A percentile compares a stretch with the other conserved stretches of the same genome.
Evolutionary conservation across 2,329 filamentous ascomycete species (phyloP).

Genomic region (Aspergillus udagawae): DNA sequence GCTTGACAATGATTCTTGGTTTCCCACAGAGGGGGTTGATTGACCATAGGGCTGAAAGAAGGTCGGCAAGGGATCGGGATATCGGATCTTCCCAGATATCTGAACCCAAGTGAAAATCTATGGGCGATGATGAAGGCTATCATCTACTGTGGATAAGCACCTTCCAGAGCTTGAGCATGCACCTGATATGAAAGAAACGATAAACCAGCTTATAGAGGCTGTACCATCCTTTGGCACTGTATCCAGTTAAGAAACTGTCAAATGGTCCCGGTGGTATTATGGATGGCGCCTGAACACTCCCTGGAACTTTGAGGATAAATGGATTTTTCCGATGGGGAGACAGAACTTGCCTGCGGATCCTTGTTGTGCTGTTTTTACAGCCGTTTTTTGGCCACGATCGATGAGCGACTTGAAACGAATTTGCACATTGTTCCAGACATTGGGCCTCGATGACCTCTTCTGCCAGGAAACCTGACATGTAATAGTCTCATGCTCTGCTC

Average conservation of each 20-base stretch:
- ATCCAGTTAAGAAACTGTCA: background rate
- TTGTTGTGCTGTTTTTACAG: background rate
- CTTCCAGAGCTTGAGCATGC: background rate
- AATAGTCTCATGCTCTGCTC: background rate
- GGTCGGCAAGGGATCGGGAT: background rate
- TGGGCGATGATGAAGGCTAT: background rate
- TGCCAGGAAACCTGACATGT: too few relatives aligned
- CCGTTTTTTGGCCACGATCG: too few relatives aligned
- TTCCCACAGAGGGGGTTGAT: background rate
- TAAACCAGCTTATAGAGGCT: background rate
- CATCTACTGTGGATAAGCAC: background rate
- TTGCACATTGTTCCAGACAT: too few relatives aligned
- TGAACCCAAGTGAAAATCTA: background rate
- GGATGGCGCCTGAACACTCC: too few relatives aligned
- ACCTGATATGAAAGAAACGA: background rate
- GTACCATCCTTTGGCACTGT: background rate
- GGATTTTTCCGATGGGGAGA: background rate
- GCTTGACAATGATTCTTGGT: background rate
- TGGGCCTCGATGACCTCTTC: too few relatives aligned
- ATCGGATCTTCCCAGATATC: too few relatives aligned
- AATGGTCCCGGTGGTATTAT: background rate
- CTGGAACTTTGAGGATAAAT: background rate
- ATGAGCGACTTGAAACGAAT: too few relatives aligned
- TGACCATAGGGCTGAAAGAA: background rate
- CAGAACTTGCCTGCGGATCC: background rate